Evolutionary conservation across 106 monocot species (phyloP), one percentile per base, ranked within the genome.

Genomic region (Narthecium ossifragum): DNA sequence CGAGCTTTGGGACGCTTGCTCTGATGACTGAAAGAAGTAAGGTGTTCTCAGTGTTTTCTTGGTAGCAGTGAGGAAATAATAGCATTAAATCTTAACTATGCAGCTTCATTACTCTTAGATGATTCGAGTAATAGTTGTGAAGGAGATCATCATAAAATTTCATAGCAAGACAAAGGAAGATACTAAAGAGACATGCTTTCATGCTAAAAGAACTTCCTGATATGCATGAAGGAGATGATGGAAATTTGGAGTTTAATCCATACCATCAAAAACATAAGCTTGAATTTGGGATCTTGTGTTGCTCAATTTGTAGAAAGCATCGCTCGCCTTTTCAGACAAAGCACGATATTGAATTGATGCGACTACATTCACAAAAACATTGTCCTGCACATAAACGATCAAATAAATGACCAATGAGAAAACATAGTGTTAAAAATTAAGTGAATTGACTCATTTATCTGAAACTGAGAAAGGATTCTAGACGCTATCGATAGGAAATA

Each of bases 1-100:
- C 33, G 5, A 75, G 46, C 41, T 68, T 75, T 48, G 75, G 75
- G n/a, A 75, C 75, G 62, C 67, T 75, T 54, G 75, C 67, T 33
- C 75, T 67, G 29, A 75, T 61, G 6, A 75, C 75, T 74, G 67
- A 32, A 20, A 43, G 8, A 32, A 28, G 48, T 51, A 22, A 21
- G 8, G 62, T 53, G 10, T 25, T 38, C 39, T 40, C n/a, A 17
- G 4, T 0, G 24, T 6, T 9, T 24, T 51, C 23, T 18, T 24
- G 20, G 24, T 6, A 18, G 9, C 6, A 51, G 23, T 9, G 3
- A 51, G 50, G 24, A 9, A 24, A 54, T 26, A 28, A 31, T 25
- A 54, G 26, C 27, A 31, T 2, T 2, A 30, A 39, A 36, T 5
- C 36, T 36, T 10, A 36, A 10, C 36, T 36, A 36, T 5, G 5